Base-by-base conservation (phyloP, 1,284 basidiomycete genomes). In the Cryptococcus amylolentus region DNA sequence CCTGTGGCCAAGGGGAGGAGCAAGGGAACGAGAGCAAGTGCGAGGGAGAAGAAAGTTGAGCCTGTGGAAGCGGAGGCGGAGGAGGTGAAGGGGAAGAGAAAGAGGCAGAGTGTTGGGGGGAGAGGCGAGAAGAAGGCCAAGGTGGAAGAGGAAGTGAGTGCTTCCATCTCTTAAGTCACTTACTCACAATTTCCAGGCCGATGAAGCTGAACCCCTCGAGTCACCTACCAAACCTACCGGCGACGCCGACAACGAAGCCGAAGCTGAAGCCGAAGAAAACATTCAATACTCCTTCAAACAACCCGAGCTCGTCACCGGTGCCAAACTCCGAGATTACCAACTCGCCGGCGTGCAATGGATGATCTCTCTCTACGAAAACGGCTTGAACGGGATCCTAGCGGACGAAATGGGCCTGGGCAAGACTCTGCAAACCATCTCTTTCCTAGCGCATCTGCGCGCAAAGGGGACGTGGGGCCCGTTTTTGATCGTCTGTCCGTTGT, bases 321-420 rank as follows among this genome's bases (percentile, higher is more conserved):
- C 87, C 2, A 88, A 79, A 50, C 76, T 97, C 62, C 89, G 92
- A 67, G 84, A 88, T 47, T 98, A 98, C 71, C 95, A 98, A 74
- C 82, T 98, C 1, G 91, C 93, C 51, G 95, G 95, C 5, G 84
- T 98, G 14, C 89, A 95, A 62, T 98, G 95, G 95, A 91, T 98
- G 87, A 87, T 89, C 5, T 87, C 86, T 37, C 79, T 98, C 10
- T 91, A 93, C 75, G 86, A 91, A 77, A 96, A 95, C 66, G 93
- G 95, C 2, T 86, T 97, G 51, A 94, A 92, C 40, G 94, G 95
- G 3, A 97, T 97, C 56, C 76, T 98, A 35, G 91, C 78, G 4
- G 78, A 79, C 52, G 78, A 97, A 73, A 97, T 97, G 93, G 93
- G 93, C 38, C 80, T 96, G 0, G 92, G 91, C 55, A 91, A 91